These are phyloP conservation scores for Elasticomyces elasticus DNA, from an alignment of 495 filamentous ascomycete genomes.

Conservation along the genomic window DNA sequence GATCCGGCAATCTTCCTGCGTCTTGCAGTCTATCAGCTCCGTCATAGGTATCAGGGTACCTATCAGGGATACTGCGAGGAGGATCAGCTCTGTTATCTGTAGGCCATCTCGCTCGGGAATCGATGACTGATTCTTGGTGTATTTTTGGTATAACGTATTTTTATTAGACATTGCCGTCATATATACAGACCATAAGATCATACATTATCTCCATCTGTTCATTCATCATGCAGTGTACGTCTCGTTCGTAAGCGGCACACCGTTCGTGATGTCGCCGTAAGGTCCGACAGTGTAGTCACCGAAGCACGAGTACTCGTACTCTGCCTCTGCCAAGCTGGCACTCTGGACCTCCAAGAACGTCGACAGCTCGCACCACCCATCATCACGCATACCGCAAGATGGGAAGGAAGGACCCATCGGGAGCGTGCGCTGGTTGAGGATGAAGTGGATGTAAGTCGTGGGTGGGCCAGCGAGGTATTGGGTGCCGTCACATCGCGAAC, in stretches of 20 bases:
- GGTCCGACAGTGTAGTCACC: conserved; percentile 36
- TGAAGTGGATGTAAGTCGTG: conserved; percentile 54
- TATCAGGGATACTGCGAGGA: too few relatives aligned
- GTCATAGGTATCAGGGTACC: too few relatives aligned
- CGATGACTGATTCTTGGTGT: too few relatives aligned
- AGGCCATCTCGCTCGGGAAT: too few relatives aligned
- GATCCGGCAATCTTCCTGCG: too few relatives aligned
- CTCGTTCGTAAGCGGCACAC: conserved; percentile 24
- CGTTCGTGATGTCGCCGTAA: conserved; percentile 38
- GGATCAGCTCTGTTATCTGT: too few relatives aligned
- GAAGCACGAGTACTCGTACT: conserved; percentile 47
- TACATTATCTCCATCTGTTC: background rate
- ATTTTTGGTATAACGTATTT: too few relatives aligned
- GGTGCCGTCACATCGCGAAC: conserved; percentile 27
- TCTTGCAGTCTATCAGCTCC: too few relatives aligned
- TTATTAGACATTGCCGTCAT: conserved; percentile 11
- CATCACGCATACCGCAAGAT: conserved; percentile 47
- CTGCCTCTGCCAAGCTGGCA: conserved; percentile 35
- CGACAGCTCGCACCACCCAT: conserved; percentile 55
- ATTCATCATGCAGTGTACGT: background rate
- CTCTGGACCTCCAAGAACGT: conserved; percentile 46
- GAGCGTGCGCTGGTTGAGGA: conserved; percentile 54
- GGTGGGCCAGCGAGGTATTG: conserved; percentile 30
- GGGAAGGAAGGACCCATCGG: conserved; percentile 47
- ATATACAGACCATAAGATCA: background rate